A percentile compares a stretch with the other conserved stretches of the same genome.
Evolutionary conservation across 2,329 filamentous ascomycete genomes (phyloP).

Genomic region (Hypoxylon sp.): DNA sequence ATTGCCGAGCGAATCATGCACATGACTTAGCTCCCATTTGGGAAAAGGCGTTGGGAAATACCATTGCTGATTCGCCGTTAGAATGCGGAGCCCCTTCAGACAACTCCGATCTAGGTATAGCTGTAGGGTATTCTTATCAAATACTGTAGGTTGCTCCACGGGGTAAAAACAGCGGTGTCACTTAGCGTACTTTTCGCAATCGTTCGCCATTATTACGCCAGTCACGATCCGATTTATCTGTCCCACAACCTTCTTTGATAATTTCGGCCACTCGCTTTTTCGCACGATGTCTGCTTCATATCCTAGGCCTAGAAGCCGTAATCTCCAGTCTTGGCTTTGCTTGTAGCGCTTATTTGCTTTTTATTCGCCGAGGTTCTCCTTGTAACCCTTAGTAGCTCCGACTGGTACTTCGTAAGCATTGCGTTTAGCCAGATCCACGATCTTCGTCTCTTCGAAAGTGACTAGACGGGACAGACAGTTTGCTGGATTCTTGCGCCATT

Average conservation of each 20-base stretch:
- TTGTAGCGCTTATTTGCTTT: constrained; percentile 10
- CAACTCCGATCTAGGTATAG: constrained; percentile 28
- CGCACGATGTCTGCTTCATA: constrained; percentile 14
- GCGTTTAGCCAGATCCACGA: constrained; percentile 46
- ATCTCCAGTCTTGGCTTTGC: constrained; percentile 28
- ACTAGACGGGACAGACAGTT: constrained; percentile 27
- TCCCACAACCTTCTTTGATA: constrained; percentile 31
- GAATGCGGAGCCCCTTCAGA: constrained; percentile 10
- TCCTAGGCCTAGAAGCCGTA: constrained; percentile 9
- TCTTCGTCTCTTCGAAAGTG: constrained; percentile 41
- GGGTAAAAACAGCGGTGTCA: constrained; percentile 43
- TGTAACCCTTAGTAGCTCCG: constrained; percentile 14
- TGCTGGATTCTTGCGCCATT: constrained; percentile 28
- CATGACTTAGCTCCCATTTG: constrained; percentile 32
- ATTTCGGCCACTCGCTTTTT: constrained; percentile 7
- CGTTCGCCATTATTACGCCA: constrained; percentile 48
- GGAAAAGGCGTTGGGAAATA: constrained; percentile 30
- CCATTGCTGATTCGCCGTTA: constrained; percentile 19
- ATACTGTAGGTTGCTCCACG: constrained; percentile 31
- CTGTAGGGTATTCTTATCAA: constrained; percentile 43
- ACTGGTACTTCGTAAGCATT: constrained; percentile 35
- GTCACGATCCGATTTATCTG: constrained; percentile 35
- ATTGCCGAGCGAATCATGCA: constrained; percentile 41
- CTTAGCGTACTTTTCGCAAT: constrained; percentile 45
- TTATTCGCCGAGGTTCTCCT: constrained; percentile 23